These are phyloP conservation scores for Musa beccarii DNA, from an alignment of 176 grass and related monocot species.

Conservation along the genomic window DNA sequence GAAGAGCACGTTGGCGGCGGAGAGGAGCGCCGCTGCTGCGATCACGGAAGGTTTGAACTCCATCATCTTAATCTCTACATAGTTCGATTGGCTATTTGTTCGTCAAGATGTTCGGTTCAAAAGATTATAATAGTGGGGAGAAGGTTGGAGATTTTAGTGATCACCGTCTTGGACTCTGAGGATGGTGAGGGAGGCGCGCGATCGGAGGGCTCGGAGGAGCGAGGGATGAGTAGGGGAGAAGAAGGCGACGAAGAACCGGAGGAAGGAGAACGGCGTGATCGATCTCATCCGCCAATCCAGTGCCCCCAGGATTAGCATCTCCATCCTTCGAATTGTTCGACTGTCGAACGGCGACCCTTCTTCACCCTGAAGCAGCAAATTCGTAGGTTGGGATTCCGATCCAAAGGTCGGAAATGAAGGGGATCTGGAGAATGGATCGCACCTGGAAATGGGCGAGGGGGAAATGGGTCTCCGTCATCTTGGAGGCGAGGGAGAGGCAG, in stretches of 20 bases:
- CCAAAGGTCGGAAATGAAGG: no score
- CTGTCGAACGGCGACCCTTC: slow-evolving; percentile 60
- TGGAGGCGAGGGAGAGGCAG: slow-evolving; percentile 80
- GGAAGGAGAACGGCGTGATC: slow-evolving; percentile 83
- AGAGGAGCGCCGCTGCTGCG: slow-evolving; percentile 49
- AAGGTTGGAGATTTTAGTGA: neutral
- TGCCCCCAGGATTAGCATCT: slow-evolving; percentile 44
- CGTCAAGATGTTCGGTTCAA: no score
- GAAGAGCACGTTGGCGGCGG: slow-evolving; percentile 52
- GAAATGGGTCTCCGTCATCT: slow-evolving; percentile 65
- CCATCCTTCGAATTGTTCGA: slow-evolving; percentile 55
- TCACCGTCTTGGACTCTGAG: slow-evolving; percentile 50
- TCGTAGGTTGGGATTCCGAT: no score
- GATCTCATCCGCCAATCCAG: slow-evolving; percentile 80
- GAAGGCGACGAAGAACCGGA: slow-evolving; percentile 74
- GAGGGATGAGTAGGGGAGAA: slow-evolving; percentile 29
- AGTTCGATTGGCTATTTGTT: no score
- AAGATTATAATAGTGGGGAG: no score
- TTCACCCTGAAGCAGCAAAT: slow-evolving; percentile 33
- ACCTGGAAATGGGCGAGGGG: slow-evolving; percentile 59
- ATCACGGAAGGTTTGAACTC: slow-evolving; percentile 61
- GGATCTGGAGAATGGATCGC: neutral
- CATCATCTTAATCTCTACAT: slow-evolving; percentile 55
- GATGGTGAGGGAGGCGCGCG: slow-evolving; percentile 47
- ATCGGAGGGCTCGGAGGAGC: slow-evolving; percentile 41